These are phyloP conservation scores for Leersia perrieri DNA, from an alignment of 176 grass and related monocot species.

Conservation along the genomic window DNA sequence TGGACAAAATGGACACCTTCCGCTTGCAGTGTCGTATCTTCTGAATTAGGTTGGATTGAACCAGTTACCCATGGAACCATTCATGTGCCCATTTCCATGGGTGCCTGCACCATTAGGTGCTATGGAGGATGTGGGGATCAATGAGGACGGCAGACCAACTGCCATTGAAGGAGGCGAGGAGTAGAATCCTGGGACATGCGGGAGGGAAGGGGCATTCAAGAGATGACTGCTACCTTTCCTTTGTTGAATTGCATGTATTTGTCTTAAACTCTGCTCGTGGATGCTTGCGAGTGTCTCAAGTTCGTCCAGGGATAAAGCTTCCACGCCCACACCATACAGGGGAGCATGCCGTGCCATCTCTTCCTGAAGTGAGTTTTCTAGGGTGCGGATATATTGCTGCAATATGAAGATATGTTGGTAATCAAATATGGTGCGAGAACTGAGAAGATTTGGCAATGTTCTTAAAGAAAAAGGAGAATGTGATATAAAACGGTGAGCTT, in stretches of 20 bases:
- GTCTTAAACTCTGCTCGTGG: constrained; percentile 73
- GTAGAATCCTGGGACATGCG: constrained; percentile 59
- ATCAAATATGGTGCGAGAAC: background rate
- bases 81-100: constrained; percentile 68
- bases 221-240: constrained; percentile 59
- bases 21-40: constrained; percentile 10
- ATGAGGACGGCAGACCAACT: constrained; percentile 53
- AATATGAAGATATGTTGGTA: constrained; percentile 33
- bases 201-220: constrained; percentile 45
- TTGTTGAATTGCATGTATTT: constrained; percentile 69
- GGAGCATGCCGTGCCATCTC: constrained; percentile 89
- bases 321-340: constrained; percentile 73
- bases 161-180: constrained; percentile 52
- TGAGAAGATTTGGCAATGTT: background rate
- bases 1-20: constrained; percentile 43
- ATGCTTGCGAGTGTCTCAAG: constrained; percentile 79
- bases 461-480: background rate
- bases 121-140: constrained; percentile 54
- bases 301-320: constrained; percentile 66
- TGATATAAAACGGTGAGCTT: background rate
- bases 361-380: constrained; percentile 87
- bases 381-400: constrained; percentile 92
- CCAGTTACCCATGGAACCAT: constrained; percentile 41
- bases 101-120: constrained; percentile 59
- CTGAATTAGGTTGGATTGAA: constrained; percentile 55